These are phyloP conservation scores for Aspergillaceae sp. DNA, from an alignment of 2,329 filamentous ascomycete species.

Conservation along the genomic window DNA sequence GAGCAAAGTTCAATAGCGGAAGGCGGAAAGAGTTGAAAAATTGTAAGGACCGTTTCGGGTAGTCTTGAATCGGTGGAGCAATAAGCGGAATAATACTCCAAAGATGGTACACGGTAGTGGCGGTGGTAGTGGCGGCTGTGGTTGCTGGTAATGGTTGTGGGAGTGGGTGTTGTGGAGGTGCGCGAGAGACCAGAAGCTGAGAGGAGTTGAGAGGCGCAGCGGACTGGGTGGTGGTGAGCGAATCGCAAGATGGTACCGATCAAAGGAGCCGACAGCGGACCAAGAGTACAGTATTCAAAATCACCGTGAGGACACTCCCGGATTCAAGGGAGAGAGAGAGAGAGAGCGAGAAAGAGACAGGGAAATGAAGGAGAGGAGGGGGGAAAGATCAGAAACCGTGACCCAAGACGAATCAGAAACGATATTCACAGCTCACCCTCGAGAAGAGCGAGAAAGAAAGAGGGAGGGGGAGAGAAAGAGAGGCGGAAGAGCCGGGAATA, in stretches of 20 bases:
- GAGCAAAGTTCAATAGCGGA: slow-evolving; percentile 39
- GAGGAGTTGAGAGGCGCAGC: slow-evolving; percentile 23
- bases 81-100: slow-evolving; percentile 19
- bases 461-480: neutral
- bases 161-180: slow-evolving; percentile 13
- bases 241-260: slow-evolving; percentile 14
- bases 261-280: slow-evolving; percentile 24
- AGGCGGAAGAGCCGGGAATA: slow-evolving; percentile 3
- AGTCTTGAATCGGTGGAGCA: slow-evolving; percentile 22
- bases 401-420: slow-evolving; percentile 1
- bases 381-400: neutral
- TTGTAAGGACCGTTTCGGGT: slow-evolving; percentile 50
- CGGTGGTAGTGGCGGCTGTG: neutral
- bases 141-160: neutral
- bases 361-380: slow-evolving; percentile 7
- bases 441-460: neutral
- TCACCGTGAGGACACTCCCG: slow-evolving; percentile 3
- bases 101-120: no score
- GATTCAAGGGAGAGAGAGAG: slow-evolving; percentile 2
- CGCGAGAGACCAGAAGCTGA: slow-evolving; percentile 17
- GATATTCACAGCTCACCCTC: slow-evolving; percentile 1
- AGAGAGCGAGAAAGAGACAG: neutral
- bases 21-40: slow-evolving; percentile 31
- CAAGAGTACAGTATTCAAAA: slow-evolving; percentile 3
- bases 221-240: slow-evolving; percentile 9